Base-by-base conservation (phyloP, 345 rosid species). In the Conringia planisiliqua region DNA sequence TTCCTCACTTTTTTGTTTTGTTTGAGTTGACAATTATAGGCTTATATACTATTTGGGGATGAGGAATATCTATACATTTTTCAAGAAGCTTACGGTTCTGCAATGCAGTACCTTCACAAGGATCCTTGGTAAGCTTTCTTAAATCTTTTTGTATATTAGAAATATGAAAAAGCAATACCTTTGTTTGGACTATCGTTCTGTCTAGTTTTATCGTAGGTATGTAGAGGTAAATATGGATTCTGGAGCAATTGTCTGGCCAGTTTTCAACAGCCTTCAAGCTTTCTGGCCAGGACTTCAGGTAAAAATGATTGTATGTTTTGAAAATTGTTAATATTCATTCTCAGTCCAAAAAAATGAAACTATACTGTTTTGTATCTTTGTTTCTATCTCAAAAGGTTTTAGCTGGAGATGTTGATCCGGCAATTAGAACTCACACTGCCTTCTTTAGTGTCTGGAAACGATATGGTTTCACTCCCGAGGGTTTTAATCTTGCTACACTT, bases 251-350 rank as follows among this genome's bases (percentile, higher is more conserved):
- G 97, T 92, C 46, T 95, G 97, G 97, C 97, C 97, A 42, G 74
- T 95, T 51, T 95, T 95, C 68, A 95, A 92, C 82, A 95, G 99
- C 79, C 86, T 92, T 83, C 99, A 95, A 86, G 99, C 99, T 67
- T 95, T 95, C 83, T 95, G 99, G 99, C 99, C 99, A 0, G 97
- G 99, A 82, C 97, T 95, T 82, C 99, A 95, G 99, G 99, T 94
- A 50, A 33, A 32, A 16, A 16, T 67, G 30, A 48, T 26, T 74
- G 32, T 67, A 18, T 29, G 27, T 11, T 35, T 3, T 5, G 6
- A 27, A 51, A 7, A 56, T 20, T 39, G 29, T 6, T 20, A 9
- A 27, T 14, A 62, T 20, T 7, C 7, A 22, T 7, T 32, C 35
- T 32, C 35, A 35, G 42, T 5, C 43, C 1, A 24, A 24, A 42